phyloP scores from a whole-genome alignment of 768 basidiomycete species.

The Panellus pusillus region DNA sequence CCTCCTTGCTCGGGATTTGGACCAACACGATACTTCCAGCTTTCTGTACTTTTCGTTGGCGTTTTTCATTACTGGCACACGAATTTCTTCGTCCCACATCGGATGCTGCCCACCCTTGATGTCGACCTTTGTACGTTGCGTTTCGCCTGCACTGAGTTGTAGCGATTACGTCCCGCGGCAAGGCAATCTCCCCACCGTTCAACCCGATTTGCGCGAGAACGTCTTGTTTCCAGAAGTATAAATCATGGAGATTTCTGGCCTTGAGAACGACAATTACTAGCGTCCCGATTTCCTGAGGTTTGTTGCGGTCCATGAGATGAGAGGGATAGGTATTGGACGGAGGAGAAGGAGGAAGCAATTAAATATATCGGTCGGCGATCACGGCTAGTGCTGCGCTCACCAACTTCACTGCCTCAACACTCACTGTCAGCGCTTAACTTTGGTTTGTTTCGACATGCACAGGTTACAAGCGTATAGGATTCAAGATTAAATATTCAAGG shows the following conservation, averaged over 20 bases:
- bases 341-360: not conserved
- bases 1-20: conserved; percentile 75
- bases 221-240: conserved; percentile 90
- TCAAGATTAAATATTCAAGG: not conserved
- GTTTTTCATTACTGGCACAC: conserved; percentile 71
- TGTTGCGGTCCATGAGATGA: conserved; percentile 24
- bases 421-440: too few species aligned
- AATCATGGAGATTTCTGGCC: conserved; percentile 79
- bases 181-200: conserved; percentile 34
- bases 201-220: conserved; percentile 73
- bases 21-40: conserved; percentile 75
- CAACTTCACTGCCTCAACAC: not conserved
- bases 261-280: conserved; percentile 79
- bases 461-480: not conserved
- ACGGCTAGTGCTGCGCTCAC: not conserved
- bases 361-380: not conserved
- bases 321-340: conserved; percentile 24
- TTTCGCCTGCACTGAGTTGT: conserved; percentile 40
- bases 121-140: conserved; percentile 71
- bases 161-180: conserved; percentile 1
- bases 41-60: conserved; percentile 52
- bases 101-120: conserved; percentile 92
- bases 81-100: conserved; percentile 87
- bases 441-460: not conserved
- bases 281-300: conserved; percentile 4